A percentile compares a stretch with the other conserved stretches of the same genome.
These are phyloP conservation scores for Pleurotus pulmonarius DNA, from an alignment of 768 basidiomycete species.

Conservation along the genomic window DNA sequence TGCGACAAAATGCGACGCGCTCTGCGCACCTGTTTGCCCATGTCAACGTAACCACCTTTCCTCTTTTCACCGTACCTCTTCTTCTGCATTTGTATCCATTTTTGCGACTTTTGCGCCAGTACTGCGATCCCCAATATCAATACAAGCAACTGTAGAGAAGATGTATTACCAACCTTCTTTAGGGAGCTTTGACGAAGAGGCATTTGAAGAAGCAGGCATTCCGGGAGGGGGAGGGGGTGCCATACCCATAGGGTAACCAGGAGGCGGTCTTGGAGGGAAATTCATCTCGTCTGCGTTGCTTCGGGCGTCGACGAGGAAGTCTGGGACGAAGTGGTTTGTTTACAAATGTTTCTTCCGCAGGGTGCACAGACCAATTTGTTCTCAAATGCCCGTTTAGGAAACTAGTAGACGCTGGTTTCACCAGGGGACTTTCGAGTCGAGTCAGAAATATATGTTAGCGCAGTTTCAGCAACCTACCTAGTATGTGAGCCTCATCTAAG, in stretches of 20 bases:
- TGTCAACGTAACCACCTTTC: conserved; percentile 85
- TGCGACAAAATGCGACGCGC: conserved; percentile 10
- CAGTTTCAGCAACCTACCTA: too few relatives aligned
- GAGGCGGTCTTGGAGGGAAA: conserved; percentile 52
- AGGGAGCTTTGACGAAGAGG: conserved; percentile 40
- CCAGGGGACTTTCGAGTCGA: too few relatives aligned
- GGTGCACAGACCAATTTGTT: neutral
- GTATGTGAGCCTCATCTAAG: too few relatives aligned
- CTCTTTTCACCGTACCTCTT: conserved; percentile 91
- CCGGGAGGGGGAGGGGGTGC: conserved; percentile 47
- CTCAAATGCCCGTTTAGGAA: too few relatives aligned
- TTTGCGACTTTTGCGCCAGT: conserved; percentile 88
- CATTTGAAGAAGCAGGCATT: conserved; percentile 37
- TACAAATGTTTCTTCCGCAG: neutral
- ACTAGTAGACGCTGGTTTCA: too few relatives aligned
- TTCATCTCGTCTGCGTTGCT: conserved; percentile 31
- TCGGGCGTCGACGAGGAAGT: neutral
- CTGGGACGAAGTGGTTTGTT: neutral
- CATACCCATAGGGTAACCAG: conserved; percentile 34
- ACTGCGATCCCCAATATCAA: conserved; percentile 28
- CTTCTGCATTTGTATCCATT: conserved; percentile 93
- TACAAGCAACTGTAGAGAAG: conserved; percentile 9
- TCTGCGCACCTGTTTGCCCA: conserved; percentile 78
- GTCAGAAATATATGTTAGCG: too few relatives aligned
- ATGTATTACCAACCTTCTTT: conserved; percentile 35